These are phyloP conservation scores for Vaccinium darrowii DNA, from an alignment of 148 eudicot species.

Conservation along the genomic window DNA sequence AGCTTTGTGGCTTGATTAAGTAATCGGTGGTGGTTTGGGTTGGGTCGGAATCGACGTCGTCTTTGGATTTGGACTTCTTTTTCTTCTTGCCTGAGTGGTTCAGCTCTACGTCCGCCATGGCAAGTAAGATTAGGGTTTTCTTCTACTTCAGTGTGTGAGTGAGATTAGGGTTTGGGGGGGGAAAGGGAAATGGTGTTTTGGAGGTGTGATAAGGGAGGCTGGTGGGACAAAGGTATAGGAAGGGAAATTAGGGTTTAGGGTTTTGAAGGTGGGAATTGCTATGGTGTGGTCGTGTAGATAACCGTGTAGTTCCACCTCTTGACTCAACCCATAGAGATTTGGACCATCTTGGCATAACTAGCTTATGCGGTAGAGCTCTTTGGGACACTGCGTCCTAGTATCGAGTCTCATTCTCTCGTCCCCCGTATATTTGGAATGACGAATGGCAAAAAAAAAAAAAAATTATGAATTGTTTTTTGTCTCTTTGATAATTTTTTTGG, in stretches of 20 bases:
- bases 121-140: neutral
- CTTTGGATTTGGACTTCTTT: conserved; percentile 41
- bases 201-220: neutral
- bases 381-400: too few relatives aligned
- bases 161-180: conserved; percentile 8
- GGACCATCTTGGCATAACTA: too few relatives aligned
- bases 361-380: too few relatives aligned
- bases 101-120: conserved; percentile 56
- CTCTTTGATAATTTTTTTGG: too few relatives aligned
- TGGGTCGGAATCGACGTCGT: neutral
- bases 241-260: conserved; percentile 9
- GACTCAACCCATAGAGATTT: too few relatives aligned
- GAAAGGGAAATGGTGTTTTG: neutral
- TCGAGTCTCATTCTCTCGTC: too few relatives aligned
- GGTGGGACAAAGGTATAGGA: neutral
- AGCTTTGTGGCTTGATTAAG: conserved; percentile 72
- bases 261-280: neutral
- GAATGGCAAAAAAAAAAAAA: too few relatives aligned
- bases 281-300: neutral
- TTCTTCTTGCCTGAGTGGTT: conserved; percentile 56
- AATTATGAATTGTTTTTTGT: too few relatives aligned
- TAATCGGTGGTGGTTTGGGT: conserved; percentile 23
- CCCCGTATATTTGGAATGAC: too few relatives aligned
- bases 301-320: neutral
- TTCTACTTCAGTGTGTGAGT: neutral